Evolutionary conservation across 208 protist species (phyloP).

Genomic region (Kentomonas sorsogonicus): DNA sequence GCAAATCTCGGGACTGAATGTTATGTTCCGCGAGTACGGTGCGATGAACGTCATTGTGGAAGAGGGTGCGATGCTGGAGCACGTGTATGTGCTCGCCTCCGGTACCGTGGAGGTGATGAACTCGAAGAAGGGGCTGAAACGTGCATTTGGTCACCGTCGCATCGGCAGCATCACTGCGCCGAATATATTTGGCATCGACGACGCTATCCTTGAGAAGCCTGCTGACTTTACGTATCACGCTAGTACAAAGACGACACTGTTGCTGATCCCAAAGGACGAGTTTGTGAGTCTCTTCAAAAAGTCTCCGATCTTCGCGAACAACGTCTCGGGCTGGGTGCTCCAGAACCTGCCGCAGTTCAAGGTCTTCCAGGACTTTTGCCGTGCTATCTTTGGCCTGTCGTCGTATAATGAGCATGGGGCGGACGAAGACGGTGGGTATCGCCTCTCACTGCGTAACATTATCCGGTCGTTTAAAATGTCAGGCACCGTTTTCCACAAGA

Average conservation of each 20-base stretch:
- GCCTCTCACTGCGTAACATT: conserved; percentile 41
- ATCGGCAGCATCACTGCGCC: conserved; percentile 69
- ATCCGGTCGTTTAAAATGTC: conserved; percentile 47
- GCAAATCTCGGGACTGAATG: conserved; percentile 41
- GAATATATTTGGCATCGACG: conserved; percentile 74
- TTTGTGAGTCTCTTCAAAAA: conserved; percentile 53
- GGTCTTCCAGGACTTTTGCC: conserved; percentile 72
- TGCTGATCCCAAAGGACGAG: conserved; percentile 68
- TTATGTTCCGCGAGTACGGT: conserved; percentile 83
- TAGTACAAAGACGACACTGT: conserved; percentile 49
- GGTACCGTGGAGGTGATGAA: conserved; percentile 84
- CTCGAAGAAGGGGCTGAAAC: conserved; percentile 59
- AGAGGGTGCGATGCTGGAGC: conserved; percentile 52
- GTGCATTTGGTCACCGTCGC: conserved; percentile 64
- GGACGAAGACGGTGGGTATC: conserved; percentile 30
- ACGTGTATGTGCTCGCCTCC: conserved; percentile 76
- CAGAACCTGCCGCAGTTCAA: conserved; percentile 63
- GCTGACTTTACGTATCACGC: conserved; percentile 78
- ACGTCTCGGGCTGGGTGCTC: conserved; percentile 61
- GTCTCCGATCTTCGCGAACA: conserved; percentile 75
- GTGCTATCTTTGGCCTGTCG: conserved; percentile 60
- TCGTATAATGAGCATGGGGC: conserved; percentile 21
- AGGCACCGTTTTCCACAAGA: conserved; percentile 48
- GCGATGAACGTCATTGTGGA: conserved; percentile 77
- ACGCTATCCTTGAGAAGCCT: conserved; percentile 67